Base-by-base conservation (phyloP, 495 filamentous ascomycete species). In the Podospora pseudocomata region DNA sequence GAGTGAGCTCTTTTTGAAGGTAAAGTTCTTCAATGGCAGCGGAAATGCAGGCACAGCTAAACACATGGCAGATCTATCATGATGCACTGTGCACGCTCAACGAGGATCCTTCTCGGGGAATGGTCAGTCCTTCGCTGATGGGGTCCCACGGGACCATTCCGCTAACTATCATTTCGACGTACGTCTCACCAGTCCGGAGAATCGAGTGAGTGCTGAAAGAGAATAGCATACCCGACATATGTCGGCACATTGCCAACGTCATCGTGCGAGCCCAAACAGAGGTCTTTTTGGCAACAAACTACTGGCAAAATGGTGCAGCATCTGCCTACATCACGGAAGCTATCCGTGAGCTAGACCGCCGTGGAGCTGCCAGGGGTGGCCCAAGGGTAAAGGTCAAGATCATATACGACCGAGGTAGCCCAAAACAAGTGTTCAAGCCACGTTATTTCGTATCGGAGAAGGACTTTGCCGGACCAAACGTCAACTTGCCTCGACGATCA, bases 261-360 rank as follows among this genome's bases (percentile, higher is more conserved):
- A 92, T 94, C 63, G 89, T 83, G 18, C 84, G 90, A 1, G 90
- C 91, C 1, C 81, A 92, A 74, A 85, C 82, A 58, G 91, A 94
- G 73, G 86, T 94, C 1, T 87, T 88, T 64, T 76, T 94, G 7
- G 89, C 86, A 0, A 94, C 91, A 0, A 91, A 91, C 70, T 92
- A 86, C 76, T 94, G 91, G 91, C 82, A 87, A 66, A 78, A 87
- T 63, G 88, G 89, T 2, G 84, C 88, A 18, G 89, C 90, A 1
- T 87, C 87, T 34, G 86, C 80, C 20, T 83, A 89, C 63, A 82
- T 93, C 61, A 89, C 85, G 15, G 85, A 92, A 78, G 87, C 88
- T 3, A 83, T 94, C 56, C 80, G 77, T 11, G 90, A 93, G 73
- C 82, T 93, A 9, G 90, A 90, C 1, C 80, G 74, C 16, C 82